phyloP scores from a whole-genome alignment of 805 yeast genomes.

The Starmera pachycereana region DNA sequence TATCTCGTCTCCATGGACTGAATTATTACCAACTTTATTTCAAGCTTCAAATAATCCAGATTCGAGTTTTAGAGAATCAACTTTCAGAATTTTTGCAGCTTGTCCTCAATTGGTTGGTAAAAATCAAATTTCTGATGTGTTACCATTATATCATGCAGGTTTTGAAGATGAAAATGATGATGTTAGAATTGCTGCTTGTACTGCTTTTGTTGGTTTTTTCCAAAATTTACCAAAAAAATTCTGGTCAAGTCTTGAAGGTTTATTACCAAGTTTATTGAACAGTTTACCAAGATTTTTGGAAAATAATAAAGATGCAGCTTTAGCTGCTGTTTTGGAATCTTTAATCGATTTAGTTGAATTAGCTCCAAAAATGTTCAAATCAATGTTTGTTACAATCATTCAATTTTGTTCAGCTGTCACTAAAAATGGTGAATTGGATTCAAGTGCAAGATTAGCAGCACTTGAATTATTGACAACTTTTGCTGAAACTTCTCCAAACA shows the following conservation, averaged over 20 bases:
- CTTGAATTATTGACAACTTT: slow-evolving; percentile 84
- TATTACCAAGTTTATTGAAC: slow-evolving; percentile 76
- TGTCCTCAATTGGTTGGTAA: slow-evolving; percentile 70
- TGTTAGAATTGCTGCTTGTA: slow-evolving; percentile 84
- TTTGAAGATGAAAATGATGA: slow-evolving; percentile 72
- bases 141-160: slow-evolving; percentile 70
- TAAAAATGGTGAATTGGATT: slow-evolving; percentile 71
- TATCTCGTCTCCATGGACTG: slow-evolving; percentile 58
- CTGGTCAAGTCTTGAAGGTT: slow-evolving; percentile 69
- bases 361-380: slow-evolving; percentile 90
- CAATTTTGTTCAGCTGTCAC: slow-evolving; percentile 80
- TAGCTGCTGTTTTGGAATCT: slow-evolving; percentile 81
- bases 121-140: slow-evolving; percentile 40
- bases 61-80: slow-evolving; percentile 73
- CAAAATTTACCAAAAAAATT: slow-evolving; percentile 65
- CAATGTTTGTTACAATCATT: slow-evolving; percentile 82
- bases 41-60: slow-evolving; percentile 49
- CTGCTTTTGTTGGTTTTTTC: slow-evolving; percentile 88
- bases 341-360: slow-evolving; percentile 83
- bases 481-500: slow-evolving; percentile 86
- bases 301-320: slow-evolving; percentile 68
- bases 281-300: slow-evolving; percentile 78
- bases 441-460: slow-evolving; percentile 74
- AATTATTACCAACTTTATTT: slow-evolving; percentile 63
- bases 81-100: slow-evolving; percentile 80